phyloP scores from a whole-genome alignment of 352 stramenopile species.

The Phytophthora chlamydospora region DNA sequence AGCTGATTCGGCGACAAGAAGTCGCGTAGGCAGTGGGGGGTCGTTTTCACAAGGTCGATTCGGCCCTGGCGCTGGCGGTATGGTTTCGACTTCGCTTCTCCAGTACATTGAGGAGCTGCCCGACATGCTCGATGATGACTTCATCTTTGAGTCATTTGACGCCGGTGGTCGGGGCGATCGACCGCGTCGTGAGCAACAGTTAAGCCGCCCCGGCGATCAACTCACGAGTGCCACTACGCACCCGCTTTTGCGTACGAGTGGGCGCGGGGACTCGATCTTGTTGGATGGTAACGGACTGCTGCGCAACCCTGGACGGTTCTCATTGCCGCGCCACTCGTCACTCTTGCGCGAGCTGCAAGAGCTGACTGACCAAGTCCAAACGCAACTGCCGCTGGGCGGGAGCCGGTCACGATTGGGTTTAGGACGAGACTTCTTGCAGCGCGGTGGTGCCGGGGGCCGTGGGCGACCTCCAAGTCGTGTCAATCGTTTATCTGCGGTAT shows the following conservation, averaged over 20 bases:
- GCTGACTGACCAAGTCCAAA: conserved; percentile 79
- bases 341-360: conserved; percentile 80
- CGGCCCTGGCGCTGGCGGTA: conserved; percentile 15
- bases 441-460: conserved; percentile 35
- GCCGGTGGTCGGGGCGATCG: conserved; percentile 40
- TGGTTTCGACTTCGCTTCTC: conserved; percentile 44
- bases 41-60: conserved; percentile 19
- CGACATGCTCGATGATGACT: conserved; percentile 57
- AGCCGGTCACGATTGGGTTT: conserved; percentile 39
- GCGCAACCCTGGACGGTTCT: conserved; percentile 38
- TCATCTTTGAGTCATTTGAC: conserved; percentile 66
- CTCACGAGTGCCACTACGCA: conserved; percentile 32
- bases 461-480: conserved; percentile 64
- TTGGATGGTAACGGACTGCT: conserved; percentile 37
- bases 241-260: conserved; percentile 47
- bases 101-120: conserved; percentile 70
- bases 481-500: conserved; percentile 72
- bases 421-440: conserved; percentile 54
- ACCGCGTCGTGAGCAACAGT: conserved; percentile 43
- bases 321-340: conserved; percentile 69
- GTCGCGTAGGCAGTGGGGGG: conserved; percentile 14
- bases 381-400: conserved; percentile 48
- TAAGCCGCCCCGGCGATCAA: conserved; percentile 26
- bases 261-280: conserved; percentile 42
- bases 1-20: conserved; percentile 6